Evolutionary conservation across 441 rosid species (phyloP).

Genomic region (Bruguiera hainesii): DNA sequence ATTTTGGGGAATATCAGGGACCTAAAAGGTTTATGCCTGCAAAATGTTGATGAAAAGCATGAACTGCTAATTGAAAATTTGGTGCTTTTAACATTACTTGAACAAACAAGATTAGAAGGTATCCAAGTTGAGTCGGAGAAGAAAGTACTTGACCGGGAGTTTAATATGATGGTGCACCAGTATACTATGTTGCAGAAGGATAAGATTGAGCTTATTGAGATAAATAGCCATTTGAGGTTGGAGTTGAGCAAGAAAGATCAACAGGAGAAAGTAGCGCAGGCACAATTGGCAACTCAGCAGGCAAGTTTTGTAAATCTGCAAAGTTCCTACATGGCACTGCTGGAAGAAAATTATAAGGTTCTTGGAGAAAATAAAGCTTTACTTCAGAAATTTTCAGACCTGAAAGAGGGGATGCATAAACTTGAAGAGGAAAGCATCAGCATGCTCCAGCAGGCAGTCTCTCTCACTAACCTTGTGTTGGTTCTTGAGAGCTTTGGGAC

Average conservation of each 20-base stretch:
- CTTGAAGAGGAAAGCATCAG: constrained; percentile 62
- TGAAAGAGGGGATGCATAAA: constrained; percentile 43
- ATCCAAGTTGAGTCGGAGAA: constrained; percentile 53
- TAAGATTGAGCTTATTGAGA: constrained; percentile 52
- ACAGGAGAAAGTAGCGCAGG: constrained; percentile 41
- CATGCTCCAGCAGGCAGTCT: constrained; percentile 49
- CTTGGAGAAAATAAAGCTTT: constrained; percentile 46
- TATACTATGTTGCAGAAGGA: constrained; percentile 39
- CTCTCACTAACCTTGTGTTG: constrained; percentile 42
- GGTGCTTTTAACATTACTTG: constrained; percentile 45
- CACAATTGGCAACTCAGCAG: constrained; percentile 37
- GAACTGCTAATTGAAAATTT: constrained; percentile 51
- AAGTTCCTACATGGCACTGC: constrained; percentile 42
- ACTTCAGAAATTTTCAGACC: constrained; percentile 41
- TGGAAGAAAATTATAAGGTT: constrained; percentile 45
- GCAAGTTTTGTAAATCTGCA: constrained; percentile 44
- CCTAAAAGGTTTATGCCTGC: constrained; percentile 57
- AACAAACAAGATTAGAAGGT: constrained; percentile 48
- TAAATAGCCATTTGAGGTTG: constrained; percentile 49
- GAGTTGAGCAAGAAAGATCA: constrained; percentile 46
- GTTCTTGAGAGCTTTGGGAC: constrained; percentile 55
- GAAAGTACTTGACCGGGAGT: constrained; percentile 44
- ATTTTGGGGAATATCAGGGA: constrained; percentile 46
- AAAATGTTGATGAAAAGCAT: constrained; percentile 57
- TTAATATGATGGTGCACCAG: constrained; percentile 39